phyloP scores from a whole-genome alignment of 225 moss, liverwort and hornwort species.

The Pseudisothecium myosuroides region DNA sequence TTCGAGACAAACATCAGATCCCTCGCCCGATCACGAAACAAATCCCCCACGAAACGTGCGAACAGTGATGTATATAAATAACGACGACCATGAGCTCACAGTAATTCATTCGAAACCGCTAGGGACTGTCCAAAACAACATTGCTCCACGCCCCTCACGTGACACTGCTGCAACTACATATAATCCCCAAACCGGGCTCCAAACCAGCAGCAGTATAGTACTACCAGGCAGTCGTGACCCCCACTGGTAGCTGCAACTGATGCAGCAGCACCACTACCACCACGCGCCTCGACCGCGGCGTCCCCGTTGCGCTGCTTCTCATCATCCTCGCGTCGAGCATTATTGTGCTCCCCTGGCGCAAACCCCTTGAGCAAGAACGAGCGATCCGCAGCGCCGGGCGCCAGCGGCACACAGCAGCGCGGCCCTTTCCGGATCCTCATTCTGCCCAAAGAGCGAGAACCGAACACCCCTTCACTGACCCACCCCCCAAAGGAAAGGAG shows the following conservation, averaged over 20 bases:
- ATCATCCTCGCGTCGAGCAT: not conserved
- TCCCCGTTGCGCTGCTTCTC: not conserved
- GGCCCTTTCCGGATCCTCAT: constrained; percentile 40
- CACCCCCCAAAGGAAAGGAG: not conserved
- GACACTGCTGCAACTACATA: not conserved
- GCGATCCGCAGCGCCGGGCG: not conserved
- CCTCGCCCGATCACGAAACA: not conserved
- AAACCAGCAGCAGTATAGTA: not conserved
- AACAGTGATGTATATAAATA: not conserved
- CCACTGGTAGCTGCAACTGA: constrained; percentile 13
- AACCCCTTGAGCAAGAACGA: not conserved
- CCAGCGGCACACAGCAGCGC: constrained; percentile 15
- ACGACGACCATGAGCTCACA: not conserved
- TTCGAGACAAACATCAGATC: not conserved
- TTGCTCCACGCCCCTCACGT: not conserved
- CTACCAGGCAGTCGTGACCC: constrained; percentile 10
- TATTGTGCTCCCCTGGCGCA: not conserved
- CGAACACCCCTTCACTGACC: not conserved
- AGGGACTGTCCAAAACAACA: not conserved
- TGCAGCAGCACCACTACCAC: not conserved
- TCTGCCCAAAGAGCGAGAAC: not conserved
- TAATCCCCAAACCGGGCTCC: not conserved
- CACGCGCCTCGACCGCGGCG: not conserved
- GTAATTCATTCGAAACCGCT: not conserved
- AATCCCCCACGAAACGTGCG: not conserved